Evolutionary conservation across 116 monocot species (phyloP), one percentile per base, ranked within the genome.

Genomic region (Phalaenopsis hybrid): DNA sequence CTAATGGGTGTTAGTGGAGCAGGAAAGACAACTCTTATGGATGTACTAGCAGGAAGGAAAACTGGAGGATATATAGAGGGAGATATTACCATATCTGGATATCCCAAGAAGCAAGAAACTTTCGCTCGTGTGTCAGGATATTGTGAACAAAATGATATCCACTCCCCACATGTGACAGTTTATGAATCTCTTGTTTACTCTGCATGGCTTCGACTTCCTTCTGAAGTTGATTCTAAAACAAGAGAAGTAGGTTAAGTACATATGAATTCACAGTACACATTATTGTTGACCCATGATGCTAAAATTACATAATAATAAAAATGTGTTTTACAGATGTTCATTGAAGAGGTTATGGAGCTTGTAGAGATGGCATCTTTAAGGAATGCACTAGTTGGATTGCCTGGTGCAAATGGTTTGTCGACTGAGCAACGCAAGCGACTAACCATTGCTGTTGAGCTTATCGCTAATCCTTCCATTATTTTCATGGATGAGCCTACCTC

Each of bases 21-120:
- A n/a, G 94, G 94, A 65, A 94, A 94, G 82, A 94, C 94, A 18
- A 94, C 94, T 77, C 85, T 94, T 28, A 91, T 94, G 94, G 94
- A 94, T 85, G 91, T 91, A 7, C 82, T 94, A 28, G 89, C 94
- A 37, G 94, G 94, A 44, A 89, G 94, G 51, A 94, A 94, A 78
- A 94, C 91, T 4, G 89, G 94, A 0, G 94, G 94, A 58, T 91
- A 91, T 44, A 84, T 94, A 11, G 91, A 94, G 41, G 94, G 94
- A 65, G 72, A 81, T 41, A 91, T 94, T 79, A 63, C 59, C 12
- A 88, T 94, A 79, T 94, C 94, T 52, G 94, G 91, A 5, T 91
- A 88, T 57, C 91, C 89, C 12, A 94, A 94, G 86, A 91, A 91
- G 9, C 91, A 94, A 55, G 91, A 89, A 51, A 94, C 94, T 2